phyloP scores from a whole-genome alignment of 257 asterid species.

The Handroanthus guayacan region DNA sequence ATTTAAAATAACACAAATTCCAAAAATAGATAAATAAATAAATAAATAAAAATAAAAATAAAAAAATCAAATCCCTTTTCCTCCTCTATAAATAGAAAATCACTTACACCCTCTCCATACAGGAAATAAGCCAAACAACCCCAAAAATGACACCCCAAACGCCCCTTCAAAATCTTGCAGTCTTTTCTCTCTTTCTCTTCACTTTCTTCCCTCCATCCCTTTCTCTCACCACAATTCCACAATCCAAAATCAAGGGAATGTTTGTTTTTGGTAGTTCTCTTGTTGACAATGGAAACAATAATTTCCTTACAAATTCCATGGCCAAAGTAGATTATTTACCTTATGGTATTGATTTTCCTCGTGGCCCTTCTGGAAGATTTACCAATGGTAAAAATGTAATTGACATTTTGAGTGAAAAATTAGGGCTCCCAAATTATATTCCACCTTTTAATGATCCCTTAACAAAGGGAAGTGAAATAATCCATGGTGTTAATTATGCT shows the following conservation, averaged over 20 bases:
- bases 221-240: constrained; percentile 8
- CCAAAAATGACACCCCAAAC: constrained; percentile 32
- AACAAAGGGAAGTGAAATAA: constrained; percentile 56
- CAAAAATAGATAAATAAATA: too few species aligned
- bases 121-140: constrained; percentile 3
- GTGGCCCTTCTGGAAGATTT: constrained; percentile 72
- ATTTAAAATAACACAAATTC: too few species aligned
- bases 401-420: constrained; percentile 61
- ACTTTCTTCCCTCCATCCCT: constrained; percentile 27
- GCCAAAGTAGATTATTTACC: constrained; percentile 75
- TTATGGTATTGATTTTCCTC: constrained; percentile 73
- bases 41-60: too few species aligned
- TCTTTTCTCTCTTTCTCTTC: constrained; percentile 28
- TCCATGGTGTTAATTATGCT: constrained; percentile 75
- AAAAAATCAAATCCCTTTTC: too few species aligned
- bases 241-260: constrained; percentile 55
- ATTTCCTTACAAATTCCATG: constrained; percentile 52
- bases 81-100: constrained; percentile 33
- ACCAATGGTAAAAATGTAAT: constrained; percentile 71
- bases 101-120: not conserved
- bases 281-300: constrained; percentile 88
- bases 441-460: constrained; percentile 76
- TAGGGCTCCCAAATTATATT: constrained; percentile 50
- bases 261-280: constrained; percentile 89
- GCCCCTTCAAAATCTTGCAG: constrained; percentile 19